Base-by-base conservation (phyloP, 768 basidiomycete genomes). In the Lentinula lateritia region DNA sequence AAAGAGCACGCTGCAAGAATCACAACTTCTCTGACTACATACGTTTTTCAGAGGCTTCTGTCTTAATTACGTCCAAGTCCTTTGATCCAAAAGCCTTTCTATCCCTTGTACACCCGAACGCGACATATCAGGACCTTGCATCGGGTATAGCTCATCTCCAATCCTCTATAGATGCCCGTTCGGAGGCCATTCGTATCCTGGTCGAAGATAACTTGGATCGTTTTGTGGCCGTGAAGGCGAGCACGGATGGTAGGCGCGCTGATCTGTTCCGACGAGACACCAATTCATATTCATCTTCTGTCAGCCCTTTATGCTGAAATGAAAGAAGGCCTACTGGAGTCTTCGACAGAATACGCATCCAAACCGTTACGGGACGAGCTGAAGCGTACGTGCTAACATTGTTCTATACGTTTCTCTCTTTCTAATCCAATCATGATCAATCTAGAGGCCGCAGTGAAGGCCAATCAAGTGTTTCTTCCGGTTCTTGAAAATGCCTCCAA, bases 151-250 rank as follows among this genome's bases (percentile, higher is more conserved):
- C 81, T 0, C 84, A 88, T 63, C 79, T 98, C 6, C 84, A 85
- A 64, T 75, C 84, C 7, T 89, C 92, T 12, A 88, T 98, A 61
- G 95, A 98, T 68, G 83, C 89, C 1, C 86, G 95, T 48, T 95
- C 94, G 1, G 92, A 95, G 66, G 97, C 95, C n/a, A 88, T 98
- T 61, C 82, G 95, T 43, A 85, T 95, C 20, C 81, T 99, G 36
- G 97, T 99, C 9, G 95, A 98, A 71, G 94, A 98, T 67, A 97
- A 98, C 73, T 98, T 98, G 73, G 95, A 98, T 75, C 83, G 94
- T 12, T 99, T 98, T 68, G 96, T 98, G 16, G 92, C 93, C 2
- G 96, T 99, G 60, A 99, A 99, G 69, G 92, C 93, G 8, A 92
- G 91, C 8, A 96, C 92, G n/a, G 95, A 96, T 74, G 90, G 95